Percentiles rank a stretch among this genome's conserved stretches.
Conservation (phyloP, 2,329 filamentous ascomycete genomes). For the Beauveria sp. region DNA sequence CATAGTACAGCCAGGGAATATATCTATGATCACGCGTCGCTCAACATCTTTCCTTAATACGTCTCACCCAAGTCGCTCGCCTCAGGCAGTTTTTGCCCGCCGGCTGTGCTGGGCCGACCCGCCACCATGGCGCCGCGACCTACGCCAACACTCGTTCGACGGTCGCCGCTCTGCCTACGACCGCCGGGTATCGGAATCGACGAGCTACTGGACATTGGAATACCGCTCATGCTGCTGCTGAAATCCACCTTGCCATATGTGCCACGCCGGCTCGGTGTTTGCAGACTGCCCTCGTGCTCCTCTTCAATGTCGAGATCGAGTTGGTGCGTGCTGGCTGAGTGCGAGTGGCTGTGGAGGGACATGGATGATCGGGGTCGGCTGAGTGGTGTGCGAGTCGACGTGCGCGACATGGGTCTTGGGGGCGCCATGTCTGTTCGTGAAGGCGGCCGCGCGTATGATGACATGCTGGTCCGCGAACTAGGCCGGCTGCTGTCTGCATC, state of each 20-base stretch:
- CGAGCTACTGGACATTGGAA: conserved; percentile 26
- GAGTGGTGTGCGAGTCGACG: conserved; percentile 59
- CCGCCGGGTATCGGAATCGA: conserved; percentile 38
- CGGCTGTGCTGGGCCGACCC: conserved; percentile 25
- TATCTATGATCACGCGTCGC: not conserved
- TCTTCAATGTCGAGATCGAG: conserved; percentile 42
- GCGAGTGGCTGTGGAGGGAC: conserved; percentile 51
- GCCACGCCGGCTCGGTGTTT: conserved; percentile 48
- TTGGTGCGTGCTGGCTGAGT: conserved; percentile 50
- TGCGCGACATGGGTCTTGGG: conserved; percentile 56
- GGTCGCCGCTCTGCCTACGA: conserved; percentile 36
- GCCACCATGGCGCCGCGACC: conserved; percentile 17
- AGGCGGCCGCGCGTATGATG: conserved; percentile 45
- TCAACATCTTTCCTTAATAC: conserved; percentile 29
- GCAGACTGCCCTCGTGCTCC: conserved; percentile 32
- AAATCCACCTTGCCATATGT: conserved; percentile 43
- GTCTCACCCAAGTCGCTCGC: conserved; percentile 45
- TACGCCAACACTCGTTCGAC: conserved; percentile 34
- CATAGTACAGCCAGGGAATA: conserved; percentile 7
- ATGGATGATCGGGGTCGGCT: conserved; percentile 66
- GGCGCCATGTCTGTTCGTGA: conserved; percentile 48
- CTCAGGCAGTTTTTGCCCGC: conserved; percentile 29
- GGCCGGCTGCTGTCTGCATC: conserved; percentile 48
- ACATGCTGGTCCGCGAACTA: conserved; percentile 62
- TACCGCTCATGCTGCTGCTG: conserved; percentile 31